These are phyloP conservation scores for Mycena capillaripes DNA, from an alignment of 768 basidiomycete genomes.

Conservation along the genomic window DNA sequence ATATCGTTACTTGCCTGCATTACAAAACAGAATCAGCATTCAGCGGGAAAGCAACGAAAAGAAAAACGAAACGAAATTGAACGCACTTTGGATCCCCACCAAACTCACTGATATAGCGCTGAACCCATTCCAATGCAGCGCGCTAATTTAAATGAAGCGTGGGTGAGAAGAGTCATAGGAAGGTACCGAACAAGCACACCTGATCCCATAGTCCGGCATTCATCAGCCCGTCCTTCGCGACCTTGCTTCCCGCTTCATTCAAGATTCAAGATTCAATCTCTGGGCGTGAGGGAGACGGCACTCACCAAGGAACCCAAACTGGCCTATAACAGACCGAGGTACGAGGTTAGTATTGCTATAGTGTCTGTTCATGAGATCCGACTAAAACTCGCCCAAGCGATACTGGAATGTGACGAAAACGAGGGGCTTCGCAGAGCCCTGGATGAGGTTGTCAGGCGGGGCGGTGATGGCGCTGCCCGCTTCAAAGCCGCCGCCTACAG, in stretches of 20 bases:
- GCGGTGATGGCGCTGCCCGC: conserved; percentile 49
- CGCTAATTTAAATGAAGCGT: not conserved
- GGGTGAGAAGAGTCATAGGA: not conserved
- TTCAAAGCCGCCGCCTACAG: conserved; percentile 58
- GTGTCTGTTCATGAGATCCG: no score
- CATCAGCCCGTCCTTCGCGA: not conserved
- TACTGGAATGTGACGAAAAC: conserved; percentile 60
- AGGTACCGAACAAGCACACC: not conserved
- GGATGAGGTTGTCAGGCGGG: conserved; percentile 49
- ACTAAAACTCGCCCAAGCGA: no score
- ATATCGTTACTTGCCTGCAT: no score
- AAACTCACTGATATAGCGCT: not conserved
- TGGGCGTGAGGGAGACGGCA: no score
- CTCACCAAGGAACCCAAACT: conserved; percentile 57
- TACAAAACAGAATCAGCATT: no score
- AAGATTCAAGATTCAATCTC: no score
- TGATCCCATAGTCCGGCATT: not conserved
- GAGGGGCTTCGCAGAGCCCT: conserved; percentile 47
- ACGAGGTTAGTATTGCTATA: no score
- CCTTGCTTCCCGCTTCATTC: not conserved
- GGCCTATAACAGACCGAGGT: no score
- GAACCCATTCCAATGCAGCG: not conserved
- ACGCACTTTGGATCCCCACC: no score
- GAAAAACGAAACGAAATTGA: no score
- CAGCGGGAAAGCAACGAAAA: no score